A percentile compares a stretch with the other conserved stretches of the same genome.
Evolutionary conservation across 345 rosid species (phyloP).

Genomic region (Adansonia digitata): DNA sequence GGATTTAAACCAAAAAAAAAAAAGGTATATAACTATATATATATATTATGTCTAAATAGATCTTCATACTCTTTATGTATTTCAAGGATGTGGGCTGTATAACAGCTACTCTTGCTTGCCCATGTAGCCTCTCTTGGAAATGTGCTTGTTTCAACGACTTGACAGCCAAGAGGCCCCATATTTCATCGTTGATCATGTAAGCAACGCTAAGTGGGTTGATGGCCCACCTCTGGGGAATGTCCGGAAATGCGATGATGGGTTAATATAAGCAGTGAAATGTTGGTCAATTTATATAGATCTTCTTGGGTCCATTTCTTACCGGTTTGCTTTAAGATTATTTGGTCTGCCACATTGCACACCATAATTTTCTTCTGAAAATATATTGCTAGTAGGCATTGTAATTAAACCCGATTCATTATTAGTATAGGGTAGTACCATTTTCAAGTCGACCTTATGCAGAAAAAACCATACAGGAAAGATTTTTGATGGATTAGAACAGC

Average conservation of each 20-base stretch:
- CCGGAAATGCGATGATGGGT: conserved; percentile 14
- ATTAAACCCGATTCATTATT: no score
- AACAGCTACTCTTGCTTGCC: conserved; percentile 8
- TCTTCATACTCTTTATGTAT: background rate
- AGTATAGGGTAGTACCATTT: no score
- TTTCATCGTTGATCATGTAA: background rate
- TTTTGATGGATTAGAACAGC: no score
- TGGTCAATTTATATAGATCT: no score
- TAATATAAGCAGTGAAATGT: conserved; percentile 20
- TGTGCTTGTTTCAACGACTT: background rate
- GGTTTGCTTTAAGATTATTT: no score
- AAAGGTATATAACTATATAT: background rate
- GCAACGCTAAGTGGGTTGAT: background rate
- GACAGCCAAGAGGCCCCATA: conserved; percentile 14
- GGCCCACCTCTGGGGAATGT: background rate
- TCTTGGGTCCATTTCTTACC: no score
- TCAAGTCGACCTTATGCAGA: no score
- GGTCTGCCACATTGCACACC: no score
- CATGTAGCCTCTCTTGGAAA: conserved; percentile 9
- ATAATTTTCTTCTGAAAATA: no score
- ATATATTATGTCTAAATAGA: no score
- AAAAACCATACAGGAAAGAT: no score
- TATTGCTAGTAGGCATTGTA: no score
- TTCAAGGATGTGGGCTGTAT: background rate
- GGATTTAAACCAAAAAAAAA: background rate